Conservation (phyloP, 139 green algal genomes). For the Tetratostichococcus sp. region DNA sequence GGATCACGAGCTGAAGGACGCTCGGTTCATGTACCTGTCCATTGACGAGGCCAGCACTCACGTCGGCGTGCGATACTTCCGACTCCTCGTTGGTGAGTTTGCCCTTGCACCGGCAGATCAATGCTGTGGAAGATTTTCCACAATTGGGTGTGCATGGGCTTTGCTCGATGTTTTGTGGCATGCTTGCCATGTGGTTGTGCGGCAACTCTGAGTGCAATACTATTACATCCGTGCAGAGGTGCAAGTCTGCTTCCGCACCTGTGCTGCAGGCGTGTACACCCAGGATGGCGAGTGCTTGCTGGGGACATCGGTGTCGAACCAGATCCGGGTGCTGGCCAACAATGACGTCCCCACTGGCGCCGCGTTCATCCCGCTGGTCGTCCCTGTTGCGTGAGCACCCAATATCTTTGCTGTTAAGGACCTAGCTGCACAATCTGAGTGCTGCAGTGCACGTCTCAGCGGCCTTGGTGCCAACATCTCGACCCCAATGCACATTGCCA, state of each 20-base stretch:
- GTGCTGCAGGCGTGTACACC: constrained; percentile 18
- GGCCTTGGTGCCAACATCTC: too few species aligned
- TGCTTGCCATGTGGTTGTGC: too few species aligned
- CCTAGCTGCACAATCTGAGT: too few species aligned
- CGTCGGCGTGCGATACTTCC: constrained; percentile 35
- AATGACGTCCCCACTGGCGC: constrained; percentile 62
- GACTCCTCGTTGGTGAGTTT: constrained; percentile 1
- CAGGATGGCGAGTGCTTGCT: constrained; percentile 21
- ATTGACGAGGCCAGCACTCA: constrained; percentile 69
- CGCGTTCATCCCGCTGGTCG: constrained; percentile 33
- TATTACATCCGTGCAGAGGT: too few species aligned
- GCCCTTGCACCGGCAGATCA: too few species aligned
- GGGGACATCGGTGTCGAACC: constrained; percentile 31
- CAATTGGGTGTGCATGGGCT: too few species aligned
- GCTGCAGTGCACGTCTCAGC: too few species aligned
- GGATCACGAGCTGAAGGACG: constrained; percentile 38
- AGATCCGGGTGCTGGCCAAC: constrained; percentile 60
- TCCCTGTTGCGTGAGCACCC: not conserved
- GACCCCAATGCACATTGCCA: not conserved
- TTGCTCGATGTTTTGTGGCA: too few species aligned
- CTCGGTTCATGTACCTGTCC: constrained; percentile 53
- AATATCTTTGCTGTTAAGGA: not conserved
- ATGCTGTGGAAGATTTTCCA: too few species aligned
- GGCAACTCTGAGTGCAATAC: too few species aligned
- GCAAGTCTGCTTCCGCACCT: too few species aligned